Conservation (phyloP, 805 yeast genomes). For the Metschnikowia borealis region DNA sequence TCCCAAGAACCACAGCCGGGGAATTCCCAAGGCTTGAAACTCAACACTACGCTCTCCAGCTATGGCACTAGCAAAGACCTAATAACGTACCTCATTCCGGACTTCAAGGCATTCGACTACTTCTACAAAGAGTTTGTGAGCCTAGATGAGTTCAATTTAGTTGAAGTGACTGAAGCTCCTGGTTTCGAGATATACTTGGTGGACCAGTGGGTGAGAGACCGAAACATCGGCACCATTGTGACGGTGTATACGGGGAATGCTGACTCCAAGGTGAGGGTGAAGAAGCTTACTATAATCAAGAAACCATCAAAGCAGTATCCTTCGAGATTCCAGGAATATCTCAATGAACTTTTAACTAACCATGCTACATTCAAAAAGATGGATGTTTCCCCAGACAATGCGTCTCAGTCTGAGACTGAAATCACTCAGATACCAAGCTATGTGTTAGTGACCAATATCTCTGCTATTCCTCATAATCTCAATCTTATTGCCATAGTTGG, state of each 20-base stretch:
- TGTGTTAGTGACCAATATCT: conserved; percentile 78
- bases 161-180: conserved; percentile 45
- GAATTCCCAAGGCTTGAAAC: not conserved
- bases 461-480: conserved; percentile 71
- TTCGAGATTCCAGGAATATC: conserved; percentile 50
- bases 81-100: conserved; percentile 50
- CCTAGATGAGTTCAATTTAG: conserved; percentile 33
- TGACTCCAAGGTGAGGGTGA: conserved; percentile 56
- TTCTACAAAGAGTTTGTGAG: conserved; percentile 38
- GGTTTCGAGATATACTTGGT: conserved; percentile 91
- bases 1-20: not conserved
- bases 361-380: conserved; percentile 64
- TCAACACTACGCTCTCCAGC: not conserved
- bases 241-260: conserved; percentile 84
- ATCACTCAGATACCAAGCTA: conserved; percentile 23
- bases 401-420: conserved; percentile 1
- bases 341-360: conserved; percentile 61
- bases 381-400: conserved; percentile 5
- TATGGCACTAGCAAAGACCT: conserved; percentile 13
- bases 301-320: conserved; percentile 48
- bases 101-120: conserved; percentile 49
- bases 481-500: conserved; percentile 66
- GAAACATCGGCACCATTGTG: conserved; percentile 63
- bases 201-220: conserved; percentile 87
- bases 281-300: conserved; percentile 52